Base-by-base conservation (phyloP, 2,329 filamentous ascomycete species). In the Chaetomium globosum region DNA sequence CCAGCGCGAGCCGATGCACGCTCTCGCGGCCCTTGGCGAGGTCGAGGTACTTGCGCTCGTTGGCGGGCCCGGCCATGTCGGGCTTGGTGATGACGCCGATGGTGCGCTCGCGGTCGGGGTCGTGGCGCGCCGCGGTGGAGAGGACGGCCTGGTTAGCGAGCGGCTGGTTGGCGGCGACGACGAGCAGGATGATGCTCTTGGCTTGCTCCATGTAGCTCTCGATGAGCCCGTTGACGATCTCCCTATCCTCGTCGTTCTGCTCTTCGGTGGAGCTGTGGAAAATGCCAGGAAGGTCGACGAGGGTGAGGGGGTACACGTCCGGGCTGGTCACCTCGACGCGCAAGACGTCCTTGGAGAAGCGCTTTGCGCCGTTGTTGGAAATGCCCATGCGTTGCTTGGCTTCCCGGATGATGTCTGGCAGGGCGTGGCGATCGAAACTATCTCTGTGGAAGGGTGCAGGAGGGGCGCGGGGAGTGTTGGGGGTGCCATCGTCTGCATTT, bases 251-350 rank as follows among this genome's bases (percentile, higher is more conserved):
- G 4, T 71, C 72, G 3, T 78, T 78, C 64, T 85, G 80, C 1
- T 77, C 73, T 36, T 79, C 79, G 3, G 77, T 80, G 23, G 78
- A 74, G 0, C 77, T 78, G 51, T 82, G 78, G 57, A 84, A 82
- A 23, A 87, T 74, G 1, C 85, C 85, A 0, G 85, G 85, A 2
- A 87, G 75, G 71, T 88, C 84, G 12, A 87, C 83, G 21, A 87
- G 78, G 0, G 85, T 87, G 26, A 88, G 75, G n/a, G 84, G 80
- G 16, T 79, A 80, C 9, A 77, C 75, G 12, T 78, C 72, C 0
- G 83, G 80, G 0, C 82, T 80, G 2, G 75, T 74, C 13, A 85
- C 76, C 67, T 83, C 80, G 49, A 85, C 53, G 23, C 58, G 69
- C 26, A 69, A 55, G 26, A 70, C 51, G 12, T 65, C 48, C 3